Conservation (phyloP, 73 alveolate species). For the Tetrahymena malaccensis region DNA sequence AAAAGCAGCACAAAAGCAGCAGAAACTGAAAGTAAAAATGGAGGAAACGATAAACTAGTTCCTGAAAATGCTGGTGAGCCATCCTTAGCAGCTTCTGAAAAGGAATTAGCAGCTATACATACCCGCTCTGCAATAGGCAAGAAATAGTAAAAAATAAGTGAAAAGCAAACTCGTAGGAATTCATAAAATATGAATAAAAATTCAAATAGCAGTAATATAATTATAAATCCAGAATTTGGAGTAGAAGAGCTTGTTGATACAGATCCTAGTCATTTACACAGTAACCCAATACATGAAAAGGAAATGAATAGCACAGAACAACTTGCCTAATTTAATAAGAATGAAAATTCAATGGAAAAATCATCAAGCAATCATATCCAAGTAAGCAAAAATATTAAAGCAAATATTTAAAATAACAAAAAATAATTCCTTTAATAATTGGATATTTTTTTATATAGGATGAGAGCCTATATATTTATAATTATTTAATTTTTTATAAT, state of each 20-base stretch:
- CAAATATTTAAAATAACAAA: not conserved
- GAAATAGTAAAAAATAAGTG: not conserved
- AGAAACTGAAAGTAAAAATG: not conserved
- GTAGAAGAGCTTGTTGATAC: not conserved
- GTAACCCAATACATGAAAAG: not conserved
- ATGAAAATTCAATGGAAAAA: not conserved
- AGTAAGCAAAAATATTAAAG: not conserved
- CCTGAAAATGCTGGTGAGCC: not conserved
- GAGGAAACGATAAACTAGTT: not conserved
- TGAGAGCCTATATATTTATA: not conserved
- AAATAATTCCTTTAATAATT: too few relatives aligned
- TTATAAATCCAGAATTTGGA: not conserved
- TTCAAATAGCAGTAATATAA: too few relatives aligned
- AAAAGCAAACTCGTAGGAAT: not conserved
- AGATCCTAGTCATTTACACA: not conserved
- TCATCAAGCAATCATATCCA: not conserved
- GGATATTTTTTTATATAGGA: not conserved
- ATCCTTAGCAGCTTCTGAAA: not conserved
- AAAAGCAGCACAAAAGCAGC: not conserved
- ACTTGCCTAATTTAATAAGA: not conserved
- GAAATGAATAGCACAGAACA: not conserved
- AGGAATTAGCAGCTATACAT: not conserved
- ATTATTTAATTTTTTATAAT: too few relatives aligned
- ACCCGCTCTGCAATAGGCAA: not conserved
- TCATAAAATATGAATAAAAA: not conserved